Evolutionary conservation across 768 basidiomycete genomes (phyloP).

Genomic region (Naganishia vishniacii): DNA sequence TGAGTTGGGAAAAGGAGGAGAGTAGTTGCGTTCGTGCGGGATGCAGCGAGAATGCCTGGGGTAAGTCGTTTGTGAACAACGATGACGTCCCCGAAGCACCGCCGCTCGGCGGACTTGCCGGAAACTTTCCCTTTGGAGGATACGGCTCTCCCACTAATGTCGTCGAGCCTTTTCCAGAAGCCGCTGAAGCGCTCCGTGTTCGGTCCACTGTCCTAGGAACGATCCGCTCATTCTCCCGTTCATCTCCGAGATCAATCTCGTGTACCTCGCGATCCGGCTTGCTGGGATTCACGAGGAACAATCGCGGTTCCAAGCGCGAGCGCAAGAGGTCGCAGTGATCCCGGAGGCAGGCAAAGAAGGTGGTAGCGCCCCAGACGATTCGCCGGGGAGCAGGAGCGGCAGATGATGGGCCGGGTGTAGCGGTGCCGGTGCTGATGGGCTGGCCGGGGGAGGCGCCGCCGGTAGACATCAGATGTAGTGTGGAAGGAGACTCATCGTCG

Average conservation of each 20-base stretch:
- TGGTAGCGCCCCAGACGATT: conserved; percentile 73
- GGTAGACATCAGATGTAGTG: conserved; percentile 38
- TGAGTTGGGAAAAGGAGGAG: conserved; percentile 91
- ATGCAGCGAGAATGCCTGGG: conserved; percentile 66
- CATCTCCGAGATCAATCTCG: conserved; percentile 53
- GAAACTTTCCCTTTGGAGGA: conserved; percentile 38
- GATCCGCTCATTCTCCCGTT: conserved; percentile 28
- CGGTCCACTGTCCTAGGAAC: conserved; percentile 24
- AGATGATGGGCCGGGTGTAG: conserved; percentile 10
- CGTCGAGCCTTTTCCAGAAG: background rate
- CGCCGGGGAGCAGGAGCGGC: conserved; percentile 18
- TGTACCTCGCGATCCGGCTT: conserved; percentile 88
- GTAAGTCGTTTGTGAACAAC: conserved; percentile 60
- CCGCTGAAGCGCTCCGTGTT: background rate
- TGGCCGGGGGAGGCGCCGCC: conserved; percentile 19
- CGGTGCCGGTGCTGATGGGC: conserved; percentile 7
- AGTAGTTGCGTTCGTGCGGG: conserved; percentile 67
- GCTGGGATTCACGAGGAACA: conserved; percentile 89
- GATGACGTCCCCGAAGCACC: conserved; percentile 30
- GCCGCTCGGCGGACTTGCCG: conserved; percentile 28
- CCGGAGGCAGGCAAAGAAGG: conserved; percentile 68
- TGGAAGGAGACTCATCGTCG: conserved; percentile 86
- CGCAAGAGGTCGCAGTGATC: conserved; percentile 63
- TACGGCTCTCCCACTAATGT: conserved; percentile 21
- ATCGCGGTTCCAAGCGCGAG: conserved; percentile 72